These are phyloP conservation scores for Ashbya aceris DNA, from an alignment of 1,139 yeast species.

Conservation along the genomic window DNA sequence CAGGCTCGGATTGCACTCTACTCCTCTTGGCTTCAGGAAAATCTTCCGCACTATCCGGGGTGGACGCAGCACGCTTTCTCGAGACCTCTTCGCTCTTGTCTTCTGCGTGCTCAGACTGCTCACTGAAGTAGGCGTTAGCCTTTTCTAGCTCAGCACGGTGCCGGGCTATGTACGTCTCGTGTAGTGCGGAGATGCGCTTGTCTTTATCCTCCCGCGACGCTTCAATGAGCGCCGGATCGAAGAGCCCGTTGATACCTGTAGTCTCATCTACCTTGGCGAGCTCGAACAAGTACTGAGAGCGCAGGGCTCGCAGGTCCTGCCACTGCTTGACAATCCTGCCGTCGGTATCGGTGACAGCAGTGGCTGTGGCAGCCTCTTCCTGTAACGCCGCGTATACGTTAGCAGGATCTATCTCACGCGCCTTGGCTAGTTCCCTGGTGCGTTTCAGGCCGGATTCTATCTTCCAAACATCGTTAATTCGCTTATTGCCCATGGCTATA, in stretches of 20 bases:
- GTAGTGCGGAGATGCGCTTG: constrained; percentile 4
- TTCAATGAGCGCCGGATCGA: constrained; percentile 12
- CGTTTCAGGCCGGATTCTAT: constrained; percentile 21
- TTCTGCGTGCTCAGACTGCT: constrained; percentile 9
- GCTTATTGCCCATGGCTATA: constrained; percentile 26
- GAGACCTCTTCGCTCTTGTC: no score
- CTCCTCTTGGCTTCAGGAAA: no score
- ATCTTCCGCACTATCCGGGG: no score
- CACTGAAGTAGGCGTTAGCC: constrained; percentile 17
- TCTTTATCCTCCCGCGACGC: constrained; percentile 7
- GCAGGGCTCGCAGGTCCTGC: constrained; percentile 23
- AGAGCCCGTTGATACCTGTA: constrained; percentile 21
- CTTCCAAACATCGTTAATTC: constrained; percentile 27
- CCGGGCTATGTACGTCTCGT: constrained; percentile 9
- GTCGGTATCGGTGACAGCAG: constrained; percentile 6
- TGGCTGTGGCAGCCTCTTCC: constrained; percentile 1
- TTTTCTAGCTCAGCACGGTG: constrained; percentile 14
- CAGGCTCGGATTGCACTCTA: no score
- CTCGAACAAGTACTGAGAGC: constrained; percentile 21
- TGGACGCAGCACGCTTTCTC: no score
- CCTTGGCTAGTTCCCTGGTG: constrained; percentile 8
- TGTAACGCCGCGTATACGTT: constrained; percentile 13
- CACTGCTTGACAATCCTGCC: constrained; percentile 23
- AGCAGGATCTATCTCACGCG: constrained; percentile 9
- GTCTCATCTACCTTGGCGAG: constrained; percentile 22